phyloP scores from a whole-genome alignment of 306 rosid species.

The Mimosa pudica region DNA sequence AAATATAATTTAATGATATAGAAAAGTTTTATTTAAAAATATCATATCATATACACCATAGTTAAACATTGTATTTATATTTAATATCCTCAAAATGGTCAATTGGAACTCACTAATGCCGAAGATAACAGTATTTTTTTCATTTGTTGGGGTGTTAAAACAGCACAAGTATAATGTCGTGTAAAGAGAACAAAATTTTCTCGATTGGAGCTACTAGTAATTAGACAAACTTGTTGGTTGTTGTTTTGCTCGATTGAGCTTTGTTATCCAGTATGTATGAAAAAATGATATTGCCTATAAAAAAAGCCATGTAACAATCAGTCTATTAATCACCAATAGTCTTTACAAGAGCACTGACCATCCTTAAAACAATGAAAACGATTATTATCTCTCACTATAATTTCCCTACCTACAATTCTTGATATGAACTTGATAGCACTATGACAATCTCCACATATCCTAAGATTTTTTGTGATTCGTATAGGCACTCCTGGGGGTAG shows the following conservation, averaged over 20 bases:
- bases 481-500: constrained; percentile 69
- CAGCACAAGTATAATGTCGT: too few species aligned
- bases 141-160: too few species aligned
- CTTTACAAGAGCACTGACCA: constrained; percentile 65
- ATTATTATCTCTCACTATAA: constrained; percentile 69
- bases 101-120: too few species aligned
- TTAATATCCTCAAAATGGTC: too few species aligned
- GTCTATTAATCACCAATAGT: constrained; percentile 66
- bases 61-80: too few species aligned
- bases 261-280: background rate
- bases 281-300: background rate
- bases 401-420: constrained; percentile 64
- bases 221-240: too few species aligned
- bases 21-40: too few species aligned
- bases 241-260: too few species aligned
- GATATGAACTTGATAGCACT: constrained; percentile 63
- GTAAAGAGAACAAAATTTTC: background rate
- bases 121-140: too few species aligned
- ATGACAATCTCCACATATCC: constrained; percentile 54
- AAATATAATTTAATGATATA: too few species aligned
- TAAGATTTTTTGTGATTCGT: constrained; percentile 67
- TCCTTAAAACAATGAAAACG: constrained; percentile 69
- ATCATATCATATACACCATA: too few species aligned
- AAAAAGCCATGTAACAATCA: background rate
- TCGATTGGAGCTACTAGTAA: background rate